Evolutionary conservation across 352 stramenopile species (phyloP).

Genomic region (Phytopythium delawarense): DNA sequence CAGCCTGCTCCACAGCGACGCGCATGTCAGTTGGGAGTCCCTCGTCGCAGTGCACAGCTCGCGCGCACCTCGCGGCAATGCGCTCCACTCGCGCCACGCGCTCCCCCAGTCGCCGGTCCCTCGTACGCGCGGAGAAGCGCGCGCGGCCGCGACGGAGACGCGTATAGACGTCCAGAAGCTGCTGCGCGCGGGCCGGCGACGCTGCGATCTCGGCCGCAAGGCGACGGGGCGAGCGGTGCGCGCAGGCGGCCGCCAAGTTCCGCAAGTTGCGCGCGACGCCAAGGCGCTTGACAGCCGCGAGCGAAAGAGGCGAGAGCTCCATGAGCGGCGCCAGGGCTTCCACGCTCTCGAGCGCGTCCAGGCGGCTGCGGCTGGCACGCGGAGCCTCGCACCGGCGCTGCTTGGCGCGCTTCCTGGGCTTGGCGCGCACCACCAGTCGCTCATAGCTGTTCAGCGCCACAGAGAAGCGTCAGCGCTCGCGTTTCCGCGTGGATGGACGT

Average conservation of each 20-base stretch:
- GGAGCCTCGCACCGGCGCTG: neutral
- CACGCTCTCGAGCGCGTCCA: neutral
- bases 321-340: neutral
- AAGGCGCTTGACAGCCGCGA: neutral
- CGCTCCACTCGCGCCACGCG: constrained; percentile 18
- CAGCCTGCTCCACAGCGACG: neutral
- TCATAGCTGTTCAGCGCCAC: constrained; percentile 23
- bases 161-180: neutral
- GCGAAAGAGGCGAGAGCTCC: neutral
- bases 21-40: constrained; percentile 6
- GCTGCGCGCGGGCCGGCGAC: neutral
- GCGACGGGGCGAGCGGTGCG: neutral
- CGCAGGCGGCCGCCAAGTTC: neutral
- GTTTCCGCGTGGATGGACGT: too few relatives aligned
- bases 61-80: constrained; percentile 21
- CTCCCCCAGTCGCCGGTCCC: neutral
- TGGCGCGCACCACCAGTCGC: constrained; percentile 20
- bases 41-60: constrained; percentile 1
- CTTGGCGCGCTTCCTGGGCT: neutral
- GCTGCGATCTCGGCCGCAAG: constrained; percentile 1
- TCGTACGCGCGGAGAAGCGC: neutral
- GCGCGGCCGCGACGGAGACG: neutral
- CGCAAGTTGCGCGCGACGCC: neutral
- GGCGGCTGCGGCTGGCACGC: neutral
- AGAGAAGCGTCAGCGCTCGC: too few relatives aligned